phyloP scores from a whole-genome alignment of 768 basidiomycete species.

The Tylopilus subfusipes region DNA sequence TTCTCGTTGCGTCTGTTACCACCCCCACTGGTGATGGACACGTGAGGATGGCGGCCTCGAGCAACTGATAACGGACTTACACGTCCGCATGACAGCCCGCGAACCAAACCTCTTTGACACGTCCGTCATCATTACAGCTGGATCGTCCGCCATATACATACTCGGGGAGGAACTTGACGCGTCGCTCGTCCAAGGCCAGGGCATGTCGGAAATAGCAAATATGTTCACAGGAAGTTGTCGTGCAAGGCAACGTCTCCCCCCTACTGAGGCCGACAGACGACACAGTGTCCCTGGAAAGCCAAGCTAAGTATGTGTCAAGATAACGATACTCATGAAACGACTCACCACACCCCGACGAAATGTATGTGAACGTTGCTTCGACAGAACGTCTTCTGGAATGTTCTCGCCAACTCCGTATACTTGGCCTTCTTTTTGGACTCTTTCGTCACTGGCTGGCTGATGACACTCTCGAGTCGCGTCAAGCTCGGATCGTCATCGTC shows the following conservation, averaged over 20 bases:
- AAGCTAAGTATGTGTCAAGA: neutral
- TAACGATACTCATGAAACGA: neutral
- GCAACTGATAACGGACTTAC: slow-evolving; percentile 20
- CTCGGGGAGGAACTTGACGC: slow-evolving; percentile 48
- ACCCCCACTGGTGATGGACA: slow-evolving; percentile 18
- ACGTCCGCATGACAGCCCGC: slow-evolving; percentile 39
- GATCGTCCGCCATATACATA: slow-evolving; percentile 33
- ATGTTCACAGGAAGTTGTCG: slow-evolving; percentile 29
- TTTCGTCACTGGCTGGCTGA: slow-evolving; percentile 4
- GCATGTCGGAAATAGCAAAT: slow-evolving; percentile 46
- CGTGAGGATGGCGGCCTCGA: neutral
- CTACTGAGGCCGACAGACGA: slow-evolving; percentile 42
- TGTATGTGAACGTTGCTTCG: slow-evolving; percentile 35
- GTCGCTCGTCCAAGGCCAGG: slow-evolving; percentile 44
- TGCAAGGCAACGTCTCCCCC: slow-evolving; percentile 30
- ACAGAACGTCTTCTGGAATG: slow-evolving; percentile 38
- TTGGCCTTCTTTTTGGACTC: slow-evolving; percentile 10
- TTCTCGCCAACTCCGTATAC: slow-evolving; percentile 20
- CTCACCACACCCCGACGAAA: slow-evolving; percentile 45
- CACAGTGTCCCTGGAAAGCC: slow-evolving; percentile 41
- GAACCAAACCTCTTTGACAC: slow-evolving; percentile 43
- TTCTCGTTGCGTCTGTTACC: slow-evolving; percentile 27
- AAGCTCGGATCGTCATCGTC: slow-evolving; percentile 13
- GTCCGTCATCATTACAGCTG: slow-evolving; percentile 9
- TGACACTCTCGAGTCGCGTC: slow-evolving; percentile 10